Conservation (phyloP, 345 rosid species). For the Eucalyptus curtisii region DNA sequence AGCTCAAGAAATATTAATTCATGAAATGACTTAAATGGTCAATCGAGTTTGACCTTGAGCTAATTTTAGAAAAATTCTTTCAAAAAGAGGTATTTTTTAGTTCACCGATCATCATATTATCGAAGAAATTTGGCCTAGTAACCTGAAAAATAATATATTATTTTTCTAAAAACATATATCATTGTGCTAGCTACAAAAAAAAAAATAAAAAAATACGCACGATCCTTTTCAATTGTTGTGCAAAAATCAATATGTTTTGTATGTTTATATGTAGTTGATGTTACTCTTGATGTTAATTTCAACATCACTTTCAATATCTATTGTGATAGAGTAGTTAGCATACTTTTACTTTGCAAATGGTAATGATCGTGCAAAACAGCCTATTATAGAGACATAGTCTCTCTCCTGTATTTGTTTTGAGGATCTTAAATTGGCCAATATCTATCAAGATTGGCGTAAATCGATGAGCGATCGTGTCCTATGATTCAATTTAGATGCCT, state of each 20-base stretch:
- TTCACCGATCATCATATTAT: not conserved
- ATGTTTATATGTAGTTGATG: not conserved
- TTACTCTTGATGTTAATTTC: not conserved
- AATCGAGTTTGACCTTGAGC: not conserved
- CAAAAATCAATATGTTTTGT: not conserved
- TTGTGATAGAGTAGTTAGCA: not conserved
- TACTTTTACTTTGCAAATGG: not conserved
- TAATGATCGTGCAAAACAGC: not conserved
- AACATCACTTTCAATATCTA: not conserved
- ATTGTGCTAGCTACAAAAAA: not conserved
- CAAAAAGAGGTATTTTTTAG: not conserved
- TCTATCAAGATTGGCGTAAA: not conserved
- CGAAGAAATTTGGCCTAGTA: not conserved
- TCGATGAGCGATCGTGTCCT: not conserved
- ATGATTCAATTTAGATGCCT: not conserved
- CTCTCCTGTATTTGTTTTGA: not conserved
- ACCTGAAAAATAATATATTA: not conserved
- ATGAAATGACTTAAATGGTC: not conserved
- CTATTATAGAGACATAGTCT: not conserved
- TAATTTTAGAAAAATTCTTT: not conserved
- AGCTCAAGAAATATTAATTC: not conserved
- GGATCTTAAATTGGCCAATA: not conserved
- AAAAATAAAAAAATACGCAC: not conserved
- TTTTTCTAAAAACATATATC: not conserved
- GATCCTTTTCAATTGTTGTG: not conserved